Evolutionary conservation across 345 rosid genomes (phyloP).

Genomic region (Eucalyptus polyanthemos): DNA sequence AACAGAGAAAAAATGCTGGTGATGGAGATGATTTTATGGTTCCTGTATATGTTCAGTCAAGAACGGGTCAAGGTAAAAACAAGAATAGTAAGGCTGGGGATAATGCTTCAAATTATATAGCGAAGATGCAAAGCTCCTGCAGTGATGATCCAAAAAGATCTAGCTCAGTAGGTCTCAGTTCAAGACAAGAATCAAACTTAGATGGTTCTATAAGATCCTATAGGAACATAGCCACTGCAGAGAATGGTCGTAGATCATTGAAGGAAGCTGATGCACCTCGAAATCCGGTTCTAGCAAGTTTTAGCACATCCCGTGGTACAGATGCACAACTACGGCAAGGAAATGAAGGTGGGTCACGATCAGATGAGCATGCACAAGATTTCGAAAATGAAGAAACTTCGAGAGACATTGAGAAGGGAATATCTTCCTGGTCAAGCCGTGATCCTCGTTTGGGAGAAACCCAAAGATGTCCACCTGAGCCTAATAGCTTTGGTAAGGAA

Average conservation of each 20-base stretch:
- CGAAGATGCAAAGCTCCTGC: slow-evolving; percentile 2
- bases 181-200: slow-evolving; percentile 12
- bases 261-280: slow-evolving; percentile 1
- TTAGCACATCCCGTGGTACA: slow-evolving; percentile 8
- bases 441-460: slow-evolving; percentile 13
- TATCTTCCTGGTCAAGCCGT: slow-evolving; percentile 1
- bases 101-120: neutral
- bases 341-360: slow-evolving; percentile 4
- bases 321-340: slow-evolving; percentile 20
- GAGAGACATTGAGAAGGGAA: slow-evolving; percentile 13
- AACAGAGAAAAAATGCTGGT: slow-evolving; percentile 27
- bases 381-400: slow-evolving; percentile 1
- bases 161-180: slow-evolving; percentile 3
- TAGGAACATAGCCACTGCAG: slow-evolving; percentile 2
- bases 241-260: neutral
- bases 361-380: neutral
- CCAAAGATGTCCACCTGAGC: slow-evolving; percentile 12
- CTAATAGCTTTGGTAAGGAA: slow-evolving; percentile 11
- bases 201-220: slow-evolving; percentile 9
- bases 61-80: slow-evolving; percentile 9
- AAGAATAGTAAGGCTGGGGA: slow-evolving; percentile 14
- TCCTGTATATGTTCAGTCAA: slow-evolving; percentile 46
- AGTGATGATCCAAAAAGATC: neutral
- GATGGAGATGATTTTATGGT: slow-evolving; percentile 77
- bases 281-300: slow-evolving; percentile 1